These are phyloP conservation scores for Chaetomium cochliodes DNA, from an alignment of 495 filamentous ascomycete genomes.

Conservation along the genomic window DNA sequence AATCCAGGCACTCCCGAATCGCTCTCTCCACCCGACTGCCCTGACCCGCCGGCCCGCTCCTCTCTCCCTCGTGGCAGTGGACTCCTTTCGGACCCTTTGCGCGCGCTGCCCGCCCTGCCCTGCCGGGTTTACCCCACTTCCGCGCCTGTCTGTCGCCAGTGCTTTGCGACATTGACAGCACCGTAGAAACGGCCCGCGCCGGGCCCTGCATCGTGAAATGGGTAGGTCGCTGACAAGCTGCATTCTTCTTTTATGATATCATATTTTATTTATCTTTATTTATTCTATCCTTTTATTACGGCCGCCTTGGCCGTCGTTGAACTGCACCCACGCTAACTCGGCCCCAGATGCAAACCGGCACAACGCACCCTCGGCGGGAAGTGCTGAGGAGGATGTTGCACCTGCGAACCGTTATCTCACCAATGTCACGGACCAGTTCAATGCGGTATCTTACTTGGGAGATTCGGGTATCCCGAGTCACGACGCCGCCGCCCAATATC, in stretches of 20 bases:
- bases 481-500: conserved; percentile 17
- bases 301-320: too few species aligned
- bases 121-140: conserved; percentile 2
- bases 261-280: neutral
- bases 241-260: neutral
- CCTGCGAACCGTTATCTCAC: neutral
- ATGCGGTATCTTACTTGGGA: neutral
- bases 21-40: too few species aligned
- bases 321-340: neutral
- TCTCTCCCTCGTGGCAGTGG: conserved; percentile 12
- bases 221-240: neutral
- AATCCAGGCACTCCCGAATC: neutral
- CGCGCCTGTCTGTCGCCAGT: neutral
- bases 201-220: conserved; percentile 14
- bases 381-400: neutral
- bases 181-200: conserved; percentile 5
- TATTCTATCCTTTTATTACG: neutral
- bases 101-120: neutral
- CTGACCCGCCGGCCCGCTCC: conserved; percentile 9
- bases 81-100: neutral
- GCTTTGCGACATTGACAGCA: neutral
- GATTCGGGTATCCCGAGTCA: neutral
- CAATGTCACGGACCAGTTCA: neutral
- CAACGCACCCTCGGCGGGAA: neutral
- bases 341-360: conserved; percentile 9